phyloP scores from a whole-genome alignment of 2,329 filamentous ascomycete genomes.

The Ophiosphaerella korrae region DNA sequence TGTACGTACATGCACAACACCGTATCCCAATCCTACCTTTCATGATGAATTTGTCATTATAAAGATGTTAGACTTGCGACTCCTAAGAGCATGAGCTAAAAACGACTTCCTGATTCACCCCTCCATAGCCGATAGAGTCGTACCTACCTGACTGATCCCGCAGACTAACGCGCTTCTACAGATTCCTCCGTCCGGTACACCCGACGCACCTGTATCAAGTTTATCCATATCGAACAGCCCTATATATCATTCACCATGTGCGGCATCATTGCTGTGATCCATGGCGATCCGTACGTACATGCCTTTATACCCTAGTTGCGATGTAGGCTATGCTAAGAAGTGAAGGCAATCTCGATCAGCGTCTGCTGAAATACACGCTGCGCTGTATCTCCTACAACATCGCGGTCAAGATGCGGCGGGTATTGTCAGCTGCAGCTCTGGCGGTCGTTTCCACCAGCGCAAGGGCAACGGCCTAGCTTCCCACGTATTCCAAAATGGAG shows the following conservation, averaged over 20 bases:
- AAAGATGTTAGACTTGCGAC: conserved; percentile 51
- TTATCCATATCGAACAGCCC: not conserved
- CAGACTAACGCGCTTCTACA: conserved; percentile 29
- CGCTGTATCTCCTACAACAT: conserved; percentile 52
- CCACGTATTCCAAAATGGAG: conserved; percentile 82
- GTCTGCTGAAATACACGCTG: conserved; percentile 53
- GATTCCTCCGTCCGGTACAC: conserved; percentile 7
- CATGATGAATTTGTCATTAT: conserved; percentile 46
- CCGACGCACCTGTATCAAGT: not conserved
- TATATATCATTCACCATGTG: conserved; percentile 50
- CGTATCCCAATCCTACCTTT: conserved; percentile 2
- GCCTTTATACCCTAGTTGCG: conserved; percentile 8
- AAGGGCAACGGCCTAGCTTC: conserved; percentile 90
- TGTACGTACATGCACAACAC: conserved; percentile 15
- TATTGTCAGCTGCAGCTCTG: conserved; percentile 74
- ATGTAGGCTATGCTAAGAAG: conserved; percentile 20
- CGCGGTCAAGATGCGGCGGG: conserved; percentile 88
- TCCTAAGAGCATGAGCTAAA: conserved; percentile 38
- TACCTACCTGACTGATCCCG: conserved; percentile 15
- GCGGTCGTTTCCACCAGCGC: conserved; percentile 83
- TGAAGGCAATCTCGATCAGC: conserved; percentile 40
- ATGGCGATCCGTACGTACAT: conserved; percentile 46
- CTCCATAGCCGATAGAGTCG: conserved; percentile 23
- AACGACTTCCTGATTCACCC: conserved; percentile 43
- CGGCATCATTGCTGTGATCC: conserved; percentile 57